These are phyloP conservation scores for Saccharomyces pastorianus DNA, from an alignment of 1,139 yeast genomes.

Conservation along the genomic window DNA sequence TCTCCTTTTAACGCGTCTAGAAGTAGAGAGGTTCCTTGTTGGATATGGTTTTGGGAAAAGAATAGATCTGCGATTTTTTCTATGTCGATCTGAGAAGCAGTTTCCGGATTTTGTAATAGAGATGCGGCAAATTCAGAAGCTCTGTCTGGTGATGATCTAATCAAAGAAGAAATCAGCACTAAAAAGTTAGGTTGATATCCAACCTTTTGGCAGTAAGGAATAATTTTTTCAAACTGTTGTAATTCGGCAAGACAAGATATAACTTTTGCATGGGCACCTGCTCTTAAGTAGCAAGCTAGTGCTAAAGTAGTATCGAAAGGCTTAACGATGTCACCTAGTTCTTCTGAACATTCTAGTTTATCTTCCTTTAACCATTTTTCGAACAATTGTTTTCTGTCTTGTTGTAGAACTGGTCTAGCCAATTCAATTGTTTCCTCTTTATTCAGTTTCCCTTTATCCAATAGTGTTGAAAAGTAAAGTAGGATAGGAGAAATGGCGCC, in stretches of 20 bases:
- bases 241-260: slow-evolving; percentile 89
- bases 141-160: slow-evolving; percentile 91
- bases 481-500: slow-evolving; percentile 93
- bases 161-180: slow-evolving; percentile 80
- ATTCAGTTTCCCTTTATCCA: slow-evolving; percentile 90
- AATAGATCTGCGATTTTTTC: slow-evolving; percentile 90
- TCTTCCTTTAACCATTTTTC: slow-evolving; percentile 97
- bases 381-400: slow-evolving; percentile 85
- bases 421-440: slow-evolving; percentile 90
- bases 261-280: slow-evolving; percentile 81
- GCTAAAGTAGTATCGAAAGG: slow-evolving; percentile 82
- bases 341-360: slow-evolving; percentile 88
- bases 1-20: slow-evolving; percentile 93
- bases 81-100: slow-evolving; percentile 59
- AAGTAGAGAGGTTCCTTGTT: slow-evolving; percentile 97
- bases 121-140: slow-evolving; percentile 96
- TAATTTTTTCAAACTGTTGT: slow-evolving; percentile 92
- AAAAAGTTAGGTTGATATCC: slow-evolving; percentile 86
- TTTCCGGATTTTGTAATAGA: slow-evolving; percentile 55
- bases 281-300: slow-evolving; percentile 81
- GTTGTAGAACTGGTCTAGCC: slow-evolving; percentile 92
- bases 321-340: slow-evolving; percentile 91
- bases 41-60: slow-evolving; percentile 87
- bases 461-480: slow-evolving; percentile 83
- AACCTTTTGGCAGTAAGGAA: slow-evolving; percentile 89